phyloP scores from a whole-genome alignment of 106 monocot genomes.

The Allium sativum region DNA sequence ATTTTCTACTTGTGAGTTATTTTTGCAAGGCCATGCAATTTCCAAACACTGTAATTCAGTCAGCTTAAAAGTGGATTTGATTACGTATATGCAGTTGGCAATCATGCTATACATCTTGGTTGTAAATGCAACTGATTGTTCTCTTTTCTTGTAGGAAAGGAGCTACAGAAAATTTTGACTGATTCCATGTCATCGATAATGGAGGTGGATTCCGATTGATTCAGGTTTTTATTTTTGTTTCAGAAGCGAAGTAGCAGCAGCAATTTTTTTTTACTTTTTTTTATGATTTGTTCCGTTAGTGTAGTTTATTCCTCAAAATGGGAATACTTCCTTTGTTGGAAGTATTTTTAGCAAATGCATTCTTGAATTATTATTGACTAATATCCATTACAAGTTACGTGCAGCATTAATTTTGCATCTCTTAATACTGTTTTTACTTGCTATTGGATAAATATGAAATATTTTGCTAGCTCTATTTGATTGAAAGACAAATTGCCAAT shows the following conservation, averaged over 20 bases:
- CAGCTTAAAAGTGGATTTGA: background rate
- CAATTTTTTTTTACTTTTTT: no score
- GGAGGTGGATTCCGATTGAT: conserved; percentile 42
- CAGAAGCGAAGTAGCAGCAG: background rate
- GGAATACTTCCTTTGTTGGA: no score
- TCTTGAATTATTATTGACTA: no score
- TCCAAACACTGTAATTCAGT: background rate
- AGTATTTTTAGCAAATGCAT: no score
- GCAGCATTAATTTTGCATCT: no score
- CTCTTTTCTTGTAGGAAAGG: conserved; percentile 10
- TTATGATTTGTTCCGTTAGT: no score
- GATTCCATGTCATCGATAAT: conserved; percentile 42
- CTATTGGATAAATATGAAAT: no score
- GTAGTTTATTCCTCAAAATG: no score
- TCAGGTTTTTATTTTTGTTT: background rate
- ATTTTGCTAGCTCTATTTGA: no score
- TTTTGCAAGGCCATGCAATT: background rate
- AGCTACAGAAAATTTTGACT: conserved; percentile 46
- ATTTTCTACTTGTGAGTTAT: background rate
- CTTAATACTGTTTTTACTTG: no score
- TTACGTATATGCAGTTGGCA: background rate
- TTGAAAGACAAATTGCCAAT: no score
- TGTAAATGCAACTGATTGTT: background rate
- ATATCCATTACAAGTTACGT: no score
- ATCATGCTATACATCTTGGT: background rate